A percentile compares a stretch with the other conserved stretches of the same genome.
Conservation (phyloP, 768 basidiomycete genomes). For the Trametes cingulata region DNA sequence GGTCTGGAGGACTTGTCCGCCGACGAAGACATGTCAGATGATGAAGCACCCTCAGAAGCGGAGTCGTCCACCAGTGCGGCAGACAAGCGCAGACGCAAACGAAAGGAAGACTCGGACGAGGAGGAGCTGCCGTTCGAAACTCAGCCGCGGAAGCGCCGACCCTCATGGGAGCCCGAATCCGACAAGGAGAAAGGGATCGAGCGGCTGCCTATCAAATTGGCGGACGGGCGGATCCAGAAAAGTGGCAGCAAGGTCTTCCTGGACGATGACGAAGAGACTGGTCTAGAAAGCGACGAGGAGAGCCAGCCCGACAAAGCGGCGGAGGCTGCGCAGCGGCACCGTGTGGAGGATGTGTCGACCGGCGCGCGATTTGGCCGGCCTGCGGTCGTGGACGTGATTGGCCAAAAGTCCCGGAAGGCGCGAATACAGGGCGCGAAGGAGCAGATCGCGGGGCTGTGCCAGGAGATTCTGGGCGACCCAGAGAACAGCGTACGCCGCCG, state of each 20-base stretch:
- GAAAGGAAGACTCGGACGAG: conserved; percentile 44
- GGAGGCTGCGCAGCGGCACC: conserved; percentile 29
- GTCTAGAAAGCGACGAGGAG: conserved; percentile 29
- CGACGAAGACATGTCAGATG: conserved; percentile 29
- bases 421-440: conserved; percentile 83
- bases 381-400: conserved; percentile 72
- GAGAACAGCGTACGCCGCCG: conserved; percentile 80
- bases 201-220: conserved; percentile 84
- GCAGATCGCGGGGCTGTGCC: conserved; percentile 90
- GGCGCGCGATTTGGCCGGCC: conserved; percentile 87
- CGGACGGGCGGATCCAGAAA: conserved; percentile 73
- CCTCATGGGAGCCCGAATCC: conserved; percentile 48
- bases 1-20: conserved; percentile 33
- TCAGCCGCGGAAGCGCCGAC: conserved; percentile 51
- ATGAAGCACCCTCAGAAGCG: conserved; percentile 10
- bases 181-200: conserved; percentile 52
- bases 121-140: conserved; percentile 77
- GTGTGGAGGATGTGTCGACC: conserved; percentile 72
- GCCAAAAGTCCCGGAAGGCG: conserved; percentile 61
- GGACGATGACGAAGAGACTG: conserved; percentile 30
- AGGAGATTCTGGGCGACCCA: conserved; percentile 92
- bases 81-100: conserved; percentile 20
- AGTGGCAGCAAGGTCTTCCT: conserved; percentile 43
- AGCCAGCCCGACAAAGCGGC: conserved; percentile 35
- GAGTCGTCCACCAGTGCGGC: conserved; percentile 5